These are phyloP conservation scores for Hanseniaspora singularis DNA, from an alignment of 805 yeast species.

Conservation along the genomic window DNA sequence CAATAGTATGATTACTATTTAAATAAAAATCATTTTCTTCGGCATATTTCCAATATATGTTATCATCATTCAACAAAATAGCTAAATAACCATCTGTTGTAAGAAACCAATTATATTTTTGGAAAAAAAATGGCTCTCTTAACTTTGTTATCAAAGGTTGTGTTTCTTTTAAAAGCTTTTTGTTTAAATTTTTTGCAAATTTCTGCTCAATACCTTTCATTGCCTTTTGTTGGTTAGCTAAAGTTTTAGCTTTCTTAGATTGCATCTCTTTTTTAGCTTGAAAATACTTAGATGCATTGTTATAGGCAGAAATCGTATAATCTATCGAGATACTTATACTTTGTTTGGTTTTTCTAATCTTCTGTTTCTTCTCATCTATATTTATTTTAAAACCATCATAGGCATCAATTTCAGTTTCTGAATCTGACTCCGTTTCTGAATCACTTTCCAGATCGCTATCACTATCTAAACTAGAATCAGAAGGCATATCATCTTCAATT, in stretches of 20 bases:
- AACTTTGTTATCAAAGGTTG: slow-evolving; percentile 43
- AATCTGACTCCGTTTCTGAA: too few relatives aligned
- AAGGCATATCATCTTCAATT: slow-evolving; percentile 34
- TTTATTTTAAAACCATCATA: slow-evolving; percentile 17
- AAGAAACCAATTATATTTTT: slow-evolving; percentile 89
- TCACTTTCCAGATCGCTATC: slow-evolving; percentile 26
- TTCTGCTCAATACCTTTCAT: slow-evolving; percentile 71
- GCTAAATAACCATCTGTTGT: slow-evolving; percentile 70
- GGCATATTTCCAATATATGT: slow-evolving; percentile 67
- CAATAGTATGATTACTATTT: slow-evolving; percentile 53
- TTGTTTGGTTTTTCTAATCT: slow-evolving; percentile 8
- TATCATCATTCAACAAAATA: slow-evolving; percentile 77
- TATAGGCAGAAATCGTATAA: slow-evolving; percentile 62
- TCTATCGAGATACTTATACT: slow-evolving; percentile 52
- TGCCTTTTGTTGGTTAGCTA: slow-evolving; percentile 63
- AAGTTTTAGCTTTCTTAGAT: slow-evolving; percentile 69
- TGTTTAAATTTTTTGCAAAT: slow-evolving; percentile 58
- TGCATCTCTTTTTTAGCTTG: slow-evolving; percentile 63
- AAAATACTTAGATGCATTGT: slow-evolving; percentile 76
- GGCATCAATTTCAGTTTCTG: too few relatives aligned
- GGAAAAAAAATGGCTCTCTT: slow-evolving; percentile 78
- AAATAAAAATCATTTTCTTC: slow-evolving; percentile 62
- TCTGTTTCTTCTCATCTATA: not conserved
- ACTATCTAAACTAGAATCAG: slow-evolving; percentile 34
- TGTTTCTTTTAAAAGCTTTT: slow-evolving; percentile 43